Evolutionary conservation across 2,329 filamentous ascomycete species (phyloP).

Genomic region (Paraphoma sp.): DNA sequence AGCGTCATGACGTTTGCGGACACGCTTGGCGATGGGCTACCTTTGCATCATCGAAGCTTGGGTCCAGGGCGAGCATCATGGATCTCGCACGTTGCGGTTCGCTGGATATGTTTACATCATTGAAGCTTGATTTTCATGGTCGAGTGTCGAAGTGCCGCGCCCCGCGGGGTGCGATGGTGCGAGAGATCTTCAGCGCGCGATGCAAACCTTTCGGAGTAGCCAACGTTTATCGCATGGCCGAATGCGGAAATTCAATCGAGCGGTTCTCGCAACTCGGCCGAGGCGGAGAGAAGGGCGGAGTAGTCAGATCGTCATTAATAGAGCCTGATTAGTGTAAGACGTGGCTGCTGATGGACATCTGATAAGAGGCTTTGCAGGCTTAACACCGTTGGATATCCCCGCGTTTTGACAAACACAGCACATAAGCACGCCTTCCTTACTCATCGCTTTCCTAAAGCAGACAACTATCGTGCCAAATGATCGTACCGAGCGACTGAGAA

Average conservation of each 20-base stretch:
- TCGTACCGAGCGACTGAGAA: background rate
- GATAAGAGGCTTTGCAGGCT: background rate
- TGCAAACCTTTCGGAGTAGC: background rate
- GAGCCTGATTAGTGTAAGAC: background rate
- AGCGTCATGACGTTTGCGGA: background rate
- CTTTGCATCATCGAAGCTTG: constrained; percentile 1
- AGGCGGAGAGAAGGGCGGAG: background rate
- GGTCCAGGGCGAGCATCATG: background rate
- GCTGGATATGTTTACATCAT: background rate
- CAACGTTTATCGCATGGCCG: background rate
- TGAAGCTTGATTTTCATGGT: background rate
- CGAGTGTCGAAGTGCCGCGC: background rate
- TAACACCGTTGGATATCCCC: background rate
- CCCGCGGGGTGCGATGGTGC: background rate
- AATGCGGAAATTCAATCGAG: background rate
- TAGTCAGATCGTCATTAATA: background rate
- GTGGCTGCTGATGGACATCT: constrained; percentile 1
- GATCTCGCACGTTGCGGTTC: background rate
- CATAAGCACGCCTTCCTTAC: constrained; percentile 2
- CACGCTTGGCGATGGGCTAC: background rate
- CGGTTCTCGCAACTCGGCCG: background rate
- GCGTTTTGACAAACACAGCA: background rate
- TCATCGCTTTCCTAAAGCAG: background rate
- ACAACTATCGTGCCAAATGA: background rate
- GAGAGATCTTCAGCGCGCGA: background rate